Evolutionary conservation across 2,329 filamentous ascomycete genomes (phyloP), one percentile per base, ranked within the genome.

Genomic region (Alternaria solani): DNA sequence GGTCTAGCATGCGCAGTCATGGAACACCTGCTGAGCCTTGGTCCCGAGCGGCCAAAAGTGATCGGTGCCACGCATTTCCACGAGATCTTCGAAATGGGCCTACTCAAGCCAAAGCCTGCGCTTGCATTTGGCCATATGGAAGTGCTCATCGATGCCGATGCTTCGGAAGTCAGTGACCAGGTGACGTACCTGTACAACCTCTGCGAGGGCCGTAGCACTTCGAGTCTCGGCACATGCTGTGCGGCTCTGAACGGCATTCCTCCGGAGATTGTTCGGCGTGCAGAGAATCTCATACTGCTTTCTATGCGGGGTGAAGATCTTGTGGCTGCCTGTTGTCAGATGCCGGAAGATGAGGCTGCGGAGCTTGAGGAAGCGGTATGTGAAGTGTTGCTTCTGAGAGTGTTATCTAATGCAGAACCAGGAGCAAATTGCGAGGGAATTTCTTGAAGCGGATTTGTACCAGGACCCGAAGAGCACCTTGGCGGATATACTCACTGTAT

Each of bases 241-340:
- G 95, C 95, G 28, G 88, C 89, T 4, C 86, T 96, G 77, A 97
- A 96, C 70, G 94, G 94, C 1, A 88, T 99, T 14, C 89, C 92
- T 30, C 72, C 80, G 18, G 83, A 85, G 5, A 86, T 98, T 9
- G 85, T 97, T 7, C 81, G 89, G 16, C 87, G 94, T 56, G 93
- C 94, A 0, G 89, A 93, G 64, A 85, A 89, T 7, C 84, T 99
- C 36, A 87, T 90, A 23, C 77, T 87, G 7, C 81, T 95, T 16
- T 82, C 90, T 34, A 86, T 87, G 16, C 86, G 84, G 51, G 91
- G 93, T 7, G 91, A 94, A 71, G 91, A 96, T 75, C 81, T 98
- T 2, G 86, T 90, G 6, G 85, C 87, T 30, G 86, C 88, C 20
- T 97, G 91, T 77, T 87, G 91, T 5, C 84, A 83, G 44, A 81